Conservation (phyloP, 345 rosid genomes). For the Aquilaria malaccensis region DNA sequence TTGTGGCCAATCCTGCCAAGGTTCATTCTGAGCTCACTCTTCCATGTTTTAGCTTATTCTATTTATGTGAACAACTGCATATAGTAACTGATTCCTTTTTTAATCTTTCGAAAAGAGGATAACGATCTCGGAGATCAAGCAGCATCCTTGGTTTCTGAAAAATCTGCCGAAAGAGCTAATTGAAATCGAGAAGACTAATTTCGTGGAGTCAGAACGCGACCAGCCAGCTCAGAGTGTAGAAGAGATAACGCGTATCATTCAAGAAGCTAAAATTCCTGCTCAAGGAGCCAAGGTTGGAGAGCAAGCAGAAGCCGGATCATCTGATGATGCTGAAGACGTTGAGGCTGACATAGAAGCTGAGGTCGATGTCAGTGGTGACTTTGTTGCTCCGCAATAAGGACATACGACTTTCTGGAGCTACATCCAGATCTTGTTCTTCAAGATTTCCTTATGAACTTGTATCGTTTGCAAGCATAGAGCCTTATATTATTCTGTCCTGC, state of each 20-base stretch:
- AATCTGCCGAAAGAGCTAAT: conserved; percentile 51
- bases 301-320: conserved; percentile 23
- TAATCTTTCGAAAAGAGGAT: conserved; percentile 37
- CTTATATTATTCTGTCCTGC: too few species aligned
- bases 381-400: conserved; percentile 6
- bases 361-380: conserved; percentile 42
- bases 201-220: conserved; percentile 17
- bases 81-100: too few species aligned
- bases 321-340: conserved; percentile 25
- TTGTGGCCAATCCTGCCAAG: conserved; percentile 62
- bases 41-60: too few species aligned
- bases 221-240: conserved; percentile 36
- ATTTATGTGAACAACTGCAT: too few species aligned
- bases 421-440: too few species aligned
- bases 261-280: conserved; percentile 39
- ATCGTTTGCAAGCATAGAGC: too few species aligned
- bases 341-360: conserved; percentile 50
- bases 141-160: conserved; percentile 62
- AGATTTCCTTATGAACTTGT: too few species aligned
- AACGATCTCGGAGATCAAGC: conserved; percentile 54
- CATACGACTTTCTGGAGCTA: too few species aligned
- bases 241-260: conserved; percentile 33
- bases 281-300: conserved; percentile 21
- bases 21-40: conserved; percentile 12
- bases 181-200: conserved; percentile 45